phyloP scores from a whole-genome alignment of 176 grass and related monocot genomes.

The Rhynchospora breviuscula region DNA sequence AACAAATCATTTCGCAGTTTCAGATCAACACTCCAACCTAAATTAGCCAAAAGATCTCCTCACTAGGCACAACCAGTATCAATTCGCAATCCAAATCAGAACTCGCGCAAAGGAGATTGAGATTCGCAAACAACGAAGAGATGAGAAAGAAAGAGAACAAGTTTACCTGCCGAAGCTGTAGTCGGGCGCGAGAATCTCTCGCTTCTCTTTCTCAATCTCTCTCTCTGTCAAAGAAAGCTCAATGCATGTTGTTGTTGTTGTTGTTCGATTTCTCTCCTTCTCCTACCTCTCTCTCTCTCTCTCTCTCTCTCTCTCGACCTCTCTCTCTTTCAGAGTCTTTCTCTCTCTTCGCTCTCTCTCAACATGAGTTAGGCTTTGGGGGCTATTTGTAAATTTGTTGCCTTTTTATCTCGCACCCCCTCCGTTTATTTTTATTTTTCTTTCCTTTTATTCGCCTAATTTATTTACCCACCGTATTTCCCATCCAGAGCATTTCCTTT shows the following conservation, averaged over 20 bases:
- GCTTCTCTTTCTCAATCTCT: conserved; percentile 17
- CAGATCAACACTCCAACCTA: not conserved
- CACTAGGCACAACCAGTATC: not conserved
- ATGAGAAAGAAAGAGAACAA: not conserved
- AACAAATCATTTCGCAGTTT: not conserved
- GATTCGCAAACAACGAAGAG: not conserved
- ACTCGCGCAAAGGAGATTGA: not conserved
- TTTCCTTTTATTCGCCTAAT: not conserved
- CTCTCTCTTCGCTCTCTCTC: conserved; percentile 23
- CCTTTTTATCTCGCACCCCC: not conserved
- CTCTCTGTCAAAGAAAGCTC: conserved; percentile 1
- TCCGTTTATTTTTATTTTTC: not conserved
- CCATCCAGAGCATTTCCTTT: not conserved
- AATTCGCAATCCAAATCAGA: conserved; percentile 10
- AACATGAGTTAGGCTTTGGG: conserved; percentile 16
- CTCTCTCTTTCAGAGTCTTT: not conserved
- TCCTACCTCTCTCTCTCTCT: conserved; percentile 30
- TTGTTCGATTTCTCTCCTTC: conserved; percentile 34
- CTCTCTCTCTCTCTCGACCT: conserved; percentile 6
- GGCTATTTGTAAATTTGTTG: conserved; percentile 22
- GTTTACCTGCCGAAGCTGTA: conserved; percentile 14
- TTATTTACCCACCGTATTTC: not conserved
- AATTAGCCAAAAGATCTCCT: not conserved
- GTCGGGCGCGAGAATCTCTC: not conserved
- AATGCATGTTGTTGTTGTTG: conserved; percentile 27